These are phyloP conservation scores for Serendipita sp. DNA, from an alignment of 768 basidiomycete genomes.

Conservation along the genomic window DNA sequence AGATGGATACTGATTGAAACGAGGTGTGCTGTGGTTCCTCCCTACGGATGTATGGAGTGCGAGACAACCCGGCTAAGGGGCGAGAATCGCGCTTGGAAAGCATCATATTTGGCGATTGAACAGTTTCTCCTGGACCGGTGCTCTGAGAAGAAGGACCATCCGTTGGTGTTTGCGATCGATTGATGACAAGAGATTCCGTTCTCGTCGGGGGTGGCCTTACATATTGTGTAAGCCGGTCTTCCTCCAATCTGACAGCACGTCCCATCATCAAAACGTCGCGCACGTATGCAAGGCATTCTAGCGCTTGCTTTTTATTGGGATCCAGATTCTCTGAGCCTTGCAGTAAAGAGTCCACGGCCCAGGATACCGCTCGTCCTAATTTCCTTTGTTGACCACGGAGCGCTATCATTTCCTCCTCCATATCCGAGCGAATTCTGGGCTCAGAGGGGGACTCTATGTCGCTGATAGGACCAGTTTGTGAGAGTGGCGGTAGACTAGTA, in stretches of 20 bases:
- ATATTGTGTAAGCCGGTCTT: constrained; percentile 37
- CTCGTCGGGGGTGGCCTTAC: not conserved
- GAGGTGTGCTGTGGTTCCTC: not conserved
- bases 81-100: not conserved
- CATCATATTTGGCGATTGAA: not conserved
- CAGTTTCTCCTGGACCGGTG: not conserved
- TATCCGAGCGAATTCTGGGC: constrained; percentile 48
- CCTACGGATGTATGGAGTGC: not conserved
- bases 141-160: not conserved
- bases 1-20: no score
- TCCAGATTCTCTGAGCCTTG: constrained; percentile 34
- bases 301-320: constrained; percentile 38
- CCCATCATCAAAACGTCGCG: constrained; percentile 49
- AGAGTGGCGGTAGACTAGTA: constrained; percentile 27
- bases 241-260: constrained; percentile 38
- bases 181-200: not conserved
- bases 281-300: constrained; percentile 64
- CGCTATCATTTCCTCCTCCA: constrained; percentile 45
- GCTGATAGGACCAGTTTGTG: constrained; percentile 12
- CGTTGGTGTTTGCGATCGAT: not conserved
- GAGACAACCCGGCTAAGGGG: not conserved
- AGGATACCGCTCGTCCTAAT: constrained; percentile 52
- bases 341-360: constrained; percentile 58
- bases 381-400: constrained; percentile 41
- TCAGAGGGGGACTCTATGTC: constrained; percentile 46